Conservation (phyloP, 1,139 yeast species). For the Lodderomyces metapsilosis region DNA sequence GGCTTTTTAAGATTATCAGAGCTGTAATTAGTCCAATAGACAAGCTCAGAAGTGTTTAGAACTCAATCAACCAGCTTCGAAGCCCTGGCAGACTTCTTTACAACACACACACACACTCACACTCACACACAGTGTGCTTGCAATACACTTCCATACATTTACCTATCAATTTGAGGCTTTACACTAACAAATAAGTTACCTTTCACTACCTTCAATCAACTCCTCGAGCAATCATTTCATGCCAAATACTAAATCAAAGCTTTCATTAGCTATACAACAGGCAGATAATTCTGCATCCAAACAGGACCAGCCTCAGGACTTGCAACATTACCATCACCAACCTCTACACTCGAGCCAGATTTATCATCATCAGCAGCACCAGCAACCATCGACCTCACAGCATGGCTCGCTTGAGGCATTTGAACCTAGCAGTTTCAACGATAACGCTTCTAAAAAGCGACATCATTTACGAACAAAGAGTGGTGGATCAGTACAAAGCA, state of each 20-base stretch:
- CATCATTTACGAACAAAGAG: slow-evolving; percentile 6
- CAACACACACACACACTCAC: too few relatives aligned
- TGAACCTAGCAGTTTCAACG: background rate
- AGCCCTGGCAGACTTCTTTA: too few relatives aligned
- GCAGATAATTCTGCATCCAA: slow-evolving; percentile 25
- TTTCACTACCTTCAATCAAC: too few relatives aligned
- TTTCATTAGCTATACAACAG: slow-evolving; percentile 47
- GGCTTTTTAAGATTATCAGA: too few relatives aligned
- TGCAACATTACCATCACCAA: slow-evolving; percentile 6
- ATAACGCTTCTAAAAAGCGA: slow-evolving; percentile 3
- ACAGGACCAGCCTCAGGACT: slow-evolving; percentile 6
- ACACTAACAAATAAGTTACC: too few relatives aligned
- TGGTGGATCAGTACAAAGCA: slow-evolving; percentile 2
- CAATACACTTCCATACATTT: background rate
- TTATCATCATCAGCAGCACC: slow-evolving; percentile 3
- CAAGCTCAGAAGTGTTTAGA: too few relatives aligned
- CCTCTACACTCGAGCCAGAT: slow-evolving; percentile 4
- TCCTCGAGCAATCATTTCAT: slow-evolving; percentile 4
- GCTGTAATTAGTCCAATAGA: too few relatives aligned
- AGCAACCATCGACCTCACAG: background rate
- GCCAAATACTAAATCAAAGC: slow-evolving; percentile 39
- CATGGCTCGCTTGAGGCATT: background rate
- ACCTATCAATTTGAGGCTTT: background rate
- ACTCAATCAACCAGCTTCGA: too few relatives aligned
- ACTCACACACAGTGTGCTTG: background rate